A percentile compares a stretch with the other conserved stretches of the same genome.
Evolutionary conservation across 331 rosid species (phyloP).

Genomic region (Saraca asoca): DNA sequence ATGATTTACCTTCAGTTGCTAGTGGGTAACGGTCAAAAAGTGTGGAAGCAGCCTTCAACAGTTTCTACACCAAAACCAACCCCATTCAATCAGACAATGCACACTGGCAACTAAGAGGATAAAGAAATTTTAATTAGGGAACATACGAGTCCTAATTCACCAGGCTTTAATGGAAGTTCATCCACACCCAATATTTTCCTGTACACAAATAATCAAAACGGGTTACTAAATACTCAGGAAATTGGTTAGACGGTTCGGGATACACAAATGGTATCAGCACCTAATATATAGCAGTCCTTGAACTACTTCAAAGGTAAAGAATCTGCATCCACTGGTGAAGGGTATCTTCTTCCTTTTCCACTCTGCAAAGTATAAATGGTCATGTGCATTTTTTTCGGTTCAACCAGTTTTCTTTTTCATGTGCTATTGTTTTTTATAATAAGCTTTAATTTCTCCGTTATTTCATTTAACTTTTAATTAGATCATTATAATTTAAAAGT

Average conservation of each 20-base stretch:
- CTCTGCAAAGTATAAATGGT: slow-evolving; percentile 30
- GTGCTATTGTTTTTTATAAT: no score
- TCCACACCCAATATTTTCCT: slow-evolving; percentile 56
- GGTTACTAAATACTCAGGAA: no score
- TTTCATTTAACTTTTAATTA: no score
- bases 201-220: slow-evolving; percentile 4
- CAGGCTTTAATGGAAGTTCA: slow-evolving; percentile 58
- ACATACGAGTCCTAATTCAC: slow-evolving; percentile 51
- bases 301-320: slow-evolving; percentile 42
- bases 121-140: background rate
- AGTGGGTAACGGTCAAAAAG: slow-evolving; percentile 52
- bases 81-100: background rate
- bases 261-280: slow-evolving; percentile 15
- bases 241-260: no score
- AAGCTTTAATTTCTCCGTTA: no score
- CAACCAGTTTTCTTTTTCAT: background rate
- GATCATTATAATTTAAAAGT: no score
- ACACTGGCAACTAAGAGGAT: background rate
- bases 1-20: slow-evolving; percentile 42
- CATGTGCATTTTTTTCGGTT: background rate
- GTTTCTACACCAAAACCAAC: slow-evolving; percentile 37
- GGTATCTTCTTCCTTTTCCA: slow-evolving; percentile 47
- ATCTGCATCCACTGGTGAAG: slow-evolving; percentile 47
- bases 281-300: slow-evolving; percentile 38
- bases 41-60: slow-evolving; percentile 38